Conservation (phyloP, 768 basidiomycete genomes). For the Russula virescens region DNA sequence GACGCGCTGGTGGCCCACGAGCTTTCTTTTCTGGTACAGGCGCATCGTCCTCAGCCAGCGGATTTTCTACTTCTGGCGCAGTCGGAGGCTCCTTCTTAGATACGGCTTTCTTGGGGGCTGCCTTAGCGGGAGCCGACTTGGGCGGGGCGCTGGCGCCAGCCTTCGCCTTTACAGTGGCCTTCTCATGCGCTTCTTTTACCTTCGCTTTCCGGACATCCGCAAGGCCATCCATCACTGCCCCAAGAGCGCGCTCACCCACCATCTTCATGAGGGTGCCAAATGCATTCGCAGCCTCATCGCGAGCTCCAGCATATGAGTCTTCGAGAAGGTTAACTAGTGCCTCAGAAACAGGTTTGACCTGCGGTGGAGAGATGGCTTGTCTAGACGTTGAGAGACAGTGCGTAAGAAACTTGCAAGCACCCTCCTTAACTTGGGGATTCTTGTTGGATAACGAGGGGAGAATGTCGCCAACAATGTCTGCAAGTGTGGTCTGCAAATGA, state of each 20-base stretch:
- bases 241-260: slow-evolving; percentile 88
- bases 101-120: slow-evolving; percentile 23
- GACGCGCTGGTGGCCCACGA: slow-evolving; percentile 48
- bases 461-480: slow-evolving; percentile 81
- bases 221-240: slow-evolving; percentile 77
- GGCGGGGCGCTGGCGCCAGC: slow-evolving; percentile 50
- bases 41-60: slow-evolving; percentile 34
- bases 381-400: slow-evolving; percentile 71
- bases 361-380: slow-evolving; percentile 60
- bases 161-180: slow-evolving; percentile 88
- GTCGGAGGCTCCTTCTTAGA: slow-evolving; percentile 33
- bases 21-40: slow-evolving; percentile 30
- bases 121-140: slow-evolving; percentile 24
- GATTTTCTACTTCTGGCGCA: slow-evolving; percentile 27
- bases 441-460: slow-evolving; percentile 74
- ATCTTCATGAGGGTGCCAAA: slow-evolving; percentile 94
- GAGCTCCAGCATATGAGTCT: slow-evolving; percentile 83
- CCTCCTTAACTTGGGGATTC: slow-evolving; percentile 96
- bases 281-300: slow-evolving; percentile 83
- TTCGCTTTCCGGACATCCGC: slow-evolving; percentile 86
- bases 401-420: slow-evolving; percentile 79
- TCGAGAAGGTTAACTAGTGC: slow-evolving; percentile 69
- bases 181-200: slow-evolving; percentile 90
- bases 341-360: slow-evolving; percentile 80
- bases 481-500: slow-evolving; percentile 56